phyloP scores from a whole-genome alignment of 2,329 filamentous ascomycete species.

The Coniochaeta sp. region DNA sequence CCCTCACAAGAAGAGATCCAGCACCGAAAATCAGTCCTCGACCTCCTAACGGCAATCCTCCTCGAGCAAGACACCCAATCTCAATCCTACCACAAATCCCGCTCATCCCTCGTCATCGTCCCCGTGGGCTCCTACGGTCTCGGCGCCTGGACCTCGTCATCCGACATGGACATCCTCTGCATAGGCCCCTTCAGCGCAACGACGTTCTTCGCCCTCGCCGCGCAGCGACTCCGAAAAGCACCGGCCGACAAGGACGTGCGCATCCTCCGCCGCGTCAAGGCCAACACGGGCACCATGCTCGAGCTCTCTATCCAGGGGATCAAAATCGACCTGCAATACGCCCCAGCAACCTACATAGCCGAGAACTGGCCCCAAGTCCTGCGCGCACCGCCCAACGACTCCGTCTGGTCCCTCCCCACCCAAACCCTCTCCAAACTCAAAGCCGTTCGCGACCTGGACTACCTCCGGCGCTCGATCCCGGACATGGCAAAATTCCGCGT shows the following conservation, averaged over 20 bases:
- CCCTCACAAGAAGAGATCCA: constrained; percentile 37
- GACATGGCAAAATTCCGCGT: constrained; percentile 49
- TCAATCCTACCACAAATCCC: not conserved
- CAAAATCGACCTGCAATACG: constrained; percentile 61
- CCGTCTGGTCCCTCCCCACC: constrained; percentile 47
- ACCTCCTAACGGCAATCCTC: constrained; percentile 34
- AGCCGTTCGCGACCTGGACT: constrained; percentile 54
- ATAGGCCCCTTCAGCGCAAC: constrained; percentile 54
- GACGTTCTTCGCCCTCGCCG: constrained; percentile 54
- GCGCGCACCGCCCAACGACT: constrained; percentile 39
- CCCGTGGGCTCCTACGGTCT: constrained; percentile 62
- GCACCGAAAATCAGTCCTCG: constrained; percentile 35
- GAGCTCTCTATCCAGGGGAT: constrained; percentile 53
- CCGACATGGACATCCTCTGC: constrained; percentile 60
- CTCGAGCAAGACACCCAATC: constrained; percentile 19
- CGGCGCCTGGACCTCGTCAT: constrained; percentile 52
- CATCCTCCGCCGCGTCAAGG: constrained; percentile 50
- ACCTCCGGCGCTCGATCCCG: constrained; percentile 53
- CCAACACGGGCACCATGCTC: constrained; percentile 55
- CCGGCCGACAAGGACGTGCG: constrained; percentile 32
- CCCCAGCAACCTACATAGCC: constrained; percentile 47
- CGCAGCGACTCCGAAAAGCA: constrained; percentile 45
- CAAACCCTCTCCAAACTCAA: constrained; percentile 56
- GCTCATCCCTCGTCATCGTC: constrained; percentile 39
- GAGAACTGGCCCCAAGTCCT: constrained; percentile 44